A percentile compares a stretch with the other conserved stretches of the same genome.
Conservation (phyloP, 2,329 filamentous ascomycete genomes). For the Penicillium sumatraense region DNA sequence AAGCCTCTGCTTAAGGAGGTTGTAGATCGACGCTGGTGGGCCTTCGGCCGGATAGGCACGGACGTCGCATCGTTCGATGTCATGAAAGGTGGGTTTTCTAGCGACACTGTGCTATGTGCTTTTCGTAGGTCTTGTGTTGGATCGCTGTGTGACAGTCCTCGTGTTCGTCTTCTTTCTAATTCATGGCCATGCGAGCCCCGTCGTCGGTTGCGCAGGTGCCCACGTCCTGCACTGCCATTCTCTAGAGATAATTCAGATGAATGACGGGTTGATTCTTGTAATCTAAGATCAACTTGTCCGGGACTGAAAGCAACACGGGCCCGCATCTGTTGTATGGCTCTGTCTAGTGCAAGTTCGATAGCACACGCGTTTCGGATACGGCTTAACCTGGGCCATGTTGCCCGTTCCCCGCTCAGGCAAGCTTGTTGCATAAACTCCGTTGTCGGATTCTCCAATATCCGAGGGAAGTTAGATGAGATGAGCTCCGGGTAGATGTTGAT, state of each 20-base stretch:
- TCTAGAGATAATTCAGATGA: conserved; percentile 25
- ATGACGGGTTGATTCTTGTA: conserved; percentile 19
- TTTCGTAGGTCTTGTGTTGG: conserved; percentile 18
- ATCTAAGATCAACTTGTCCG: conserved; percentile 26
- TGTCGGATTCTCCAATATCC: conserved; percentile 81
- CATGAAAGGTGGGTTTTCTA: conserved; percentile 19
- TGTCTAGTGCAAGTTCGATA: conserved; percentile 76
- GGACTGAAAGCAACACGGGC: conserved; percentile 42
- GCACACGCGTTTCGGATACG: conserved; percentile 85
- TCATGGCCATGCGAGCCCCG: conserved; percentile 39
- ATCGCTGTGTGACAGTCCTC: conserved; percentile 10
- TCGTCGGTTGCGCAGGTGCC: conserved; percentile 28
- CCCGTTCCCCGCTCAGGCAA: conserved; percentile 76
- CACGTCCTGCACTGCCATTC: conserved; percentile 24
- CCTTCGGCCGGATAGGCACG: conserved; percentile 7
- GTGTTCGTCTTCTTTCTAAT: conserved; percentile 25
- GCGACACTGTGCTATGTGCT: conserved; percentile 26
- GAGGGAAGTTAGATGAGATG: conserved; percentile 72
- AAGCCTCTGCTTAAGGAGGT: conserved; percentile 16
- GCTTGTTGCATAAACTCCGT: conserved; percentile 83
- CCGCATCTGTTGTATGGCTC: conserved; percentile 46
- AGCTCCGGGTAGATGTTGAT: conserved; percentile 91
- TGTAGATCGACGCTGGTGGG: conserved; percentile 23
- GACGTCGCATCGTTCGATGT: conserved; percentile 15
- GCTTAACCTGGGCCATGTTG: conserved; percentile 89